These are phyloP conservation scores for Moesziomyces aphidis DNA, from an alignment of 1,284 basidiomycete genomes.

Conservation along the genomic window DNA sequence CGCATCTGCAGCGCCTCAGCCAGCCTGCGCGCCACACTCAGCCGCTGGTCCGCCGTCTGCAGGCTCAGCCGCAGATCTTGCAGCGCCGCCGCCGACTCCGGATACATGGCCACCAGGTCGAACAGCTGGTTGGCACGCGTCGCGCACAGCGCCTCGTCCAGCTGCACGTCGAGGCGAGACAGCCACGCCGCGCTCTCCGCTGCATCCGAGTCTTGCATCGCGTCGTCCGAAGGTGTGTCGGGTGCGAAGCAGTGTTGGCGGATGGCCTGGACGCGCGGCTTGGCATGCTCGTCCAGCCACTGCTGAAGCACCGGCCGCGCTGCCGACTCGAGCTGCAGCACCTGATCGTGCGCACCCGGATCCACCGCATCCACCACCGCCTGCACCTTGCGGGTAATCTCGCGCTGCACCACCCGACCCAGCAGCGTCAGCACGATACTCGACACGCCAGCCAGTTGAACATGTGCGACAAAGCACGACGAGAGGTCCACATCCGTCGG, in stretches of 20 bases:
- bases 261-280: constrained; percentile 34
- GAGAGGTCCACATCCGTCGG: constrained; percentile 11
- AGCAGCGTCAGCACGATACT: constrained; percentile 23
- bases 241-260: constrained; percentile 15
- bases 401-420: constrained; percentile 28
- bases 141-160: constrained; percentile 48
- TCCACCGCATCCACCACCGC: constrained; percentile 28
- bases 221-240: background rate
- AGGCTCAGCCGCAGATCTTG: constrained; percentile 81
- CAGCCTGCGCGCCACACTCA: constrained; percentile 77
- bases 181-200: constrained; percentile 23
- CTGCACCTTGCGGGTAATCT: constrained; percentile 37
- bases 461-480: constrained; percentile 20
- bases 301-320: constrained; percentile 26
- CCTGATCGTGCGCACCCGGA: constrained; percentile 17
- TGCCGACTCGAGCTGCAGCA: constrained; percentile 30
- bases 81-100: constrained; percentile 86
- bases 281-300: constrained; percentile 39
- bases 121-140: constrained; percentile 76
- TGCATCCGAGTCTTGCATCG: constrained; percentile 2
- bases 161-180: constrained; percentile 46
- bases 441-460: constrained; percentile 22
- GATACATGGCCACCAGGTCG: constrained; percentile 93
- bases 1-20: constrained; percentile 73
- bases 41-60: constrained; percentile 50